Evolutionary conservation across 257 asterid species (phyloP), one percentile per base, ranked within the genome.

Genomic region (Lantana camara): DNA sequence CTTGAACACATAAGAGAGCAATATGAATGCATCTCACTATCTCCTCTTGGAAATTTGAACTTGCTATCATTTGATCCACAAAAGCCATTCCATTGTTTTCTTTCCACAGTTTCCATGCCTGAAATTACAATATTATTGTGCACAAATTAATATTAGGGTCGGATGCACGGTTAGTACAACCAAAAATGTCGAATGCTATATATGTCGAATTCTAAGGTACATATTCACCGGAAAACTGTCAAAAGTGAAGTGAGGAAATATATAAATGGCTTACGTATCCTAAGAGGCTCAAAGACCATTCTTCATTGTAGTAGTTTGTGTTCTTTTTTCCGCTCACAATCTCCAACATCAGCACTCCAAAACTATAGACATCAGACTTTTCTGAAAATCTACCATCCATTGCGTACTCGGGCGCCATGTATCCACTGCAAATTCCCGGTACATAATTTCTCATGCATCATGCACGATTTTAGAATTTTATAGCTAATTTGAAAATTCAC

Each of bases 71-170:
- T 52, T 75, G 64, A 37, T 79, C 88, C 12, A 70, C 63, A 6
- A 82, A 46, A 46, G 71, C 77, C 22, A 63, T 35, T 1, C 63
- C 57, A 7, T 64, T 79, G 0, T 58, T 62, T 65, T 75, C 81
- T 29, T 48, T 71, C 86, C 88, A 69, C 15, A 82, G 57, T 47
- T 75, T 63, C 86, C 86, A 79, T 3, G 71, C 83, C 92, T 85
- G 72, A 63, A 67, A 64, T 19, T n/a, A 0, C 6, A 23, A 30
- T 30, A 41, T 38, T 5, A 13, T 0, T n/a, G n/a, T 0, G 49
- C 1, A 56, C 48, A 22, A 20, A 56, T 11, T n/a, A n/a, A n/a
- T n/a, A n/a, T n/a, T n/a, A n/a, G n/a, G n/a, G n/a, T n/a, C n/a
- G n/a, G n/a, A n/a, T n/a, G n/a, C n/a, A n/a, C n/a, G n/a, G n/a